phyloP scores from a whole-genome alignment of 2,329 filamentous ascomycete genomes.

The Emergomyces africanus region DNA sequence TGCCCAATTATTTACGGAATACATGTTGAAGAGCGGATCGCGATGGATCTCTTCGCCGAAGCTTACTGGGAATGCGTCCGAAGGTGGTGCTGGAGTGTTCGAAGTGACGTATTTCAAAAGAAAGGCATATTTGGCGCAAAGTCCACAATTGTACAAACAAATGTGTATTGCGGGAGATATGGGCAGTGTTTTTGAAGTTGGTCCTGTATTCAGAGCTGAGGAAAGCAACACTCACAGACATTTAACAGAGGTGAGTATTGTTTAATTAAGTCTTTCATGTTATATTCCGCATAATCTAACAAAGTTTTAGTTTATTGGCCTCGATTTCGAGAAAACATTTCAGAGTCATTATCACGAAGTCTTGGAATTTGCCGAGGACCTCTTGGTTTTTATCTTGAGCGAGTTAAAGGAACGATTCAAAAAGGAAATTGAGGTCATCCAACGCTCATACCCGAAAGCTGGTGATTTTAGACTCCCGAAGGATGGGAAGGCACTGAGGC shows the following conservation, averaged over 20 bases:
- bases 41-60: slow-evolving; percentile 81
- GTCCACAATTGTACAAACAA: slow-evolving; percentile 55
- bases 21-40: slow-evolving; percentile 62
- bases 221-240: slow-evolving; percentile 56
- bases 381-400: slow-evolving; percentile 37
- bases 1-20: slow-evolving; percentile 61
- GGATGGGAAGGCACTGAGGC: slow-evolving; percentile 35
- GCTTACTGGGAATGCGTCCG: slow-evolving; percentile 77
- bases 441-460: slow-evolving; percentile 38
- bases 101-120: slow-evolving; percentile 79
- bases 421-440: slow-evolving; percentile 33
- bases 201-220: slow-evolving; percentile 54
- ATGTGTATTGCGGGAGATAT: slow-evolving; percentile 54
- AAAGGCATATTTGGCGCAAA: slow-evolving; percentile 56
- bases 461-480: slow-evolving; percentile 39
- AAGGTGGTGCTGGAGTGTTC: slow-evolving; percentile 90
- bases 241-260: slow-evolving; percentile 42
- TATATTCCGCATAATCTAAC: not conserved
- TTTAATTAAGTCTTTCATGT: not conserved
- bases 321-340: slow-evolving; percentile 42
- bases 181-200: slow-evolving; percentile 52
- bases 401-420: slow-evolving; percentile 33
- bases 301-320: slow-evolving; percentile 33
- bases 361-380: slow-evolving; percentile 35
- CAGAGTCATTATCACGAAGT: slow-evolving; percentile 39